Evolutionary conservation across 331 rosid species (phyloP).

Genomic region (Dryas integrifolia): DNA sequence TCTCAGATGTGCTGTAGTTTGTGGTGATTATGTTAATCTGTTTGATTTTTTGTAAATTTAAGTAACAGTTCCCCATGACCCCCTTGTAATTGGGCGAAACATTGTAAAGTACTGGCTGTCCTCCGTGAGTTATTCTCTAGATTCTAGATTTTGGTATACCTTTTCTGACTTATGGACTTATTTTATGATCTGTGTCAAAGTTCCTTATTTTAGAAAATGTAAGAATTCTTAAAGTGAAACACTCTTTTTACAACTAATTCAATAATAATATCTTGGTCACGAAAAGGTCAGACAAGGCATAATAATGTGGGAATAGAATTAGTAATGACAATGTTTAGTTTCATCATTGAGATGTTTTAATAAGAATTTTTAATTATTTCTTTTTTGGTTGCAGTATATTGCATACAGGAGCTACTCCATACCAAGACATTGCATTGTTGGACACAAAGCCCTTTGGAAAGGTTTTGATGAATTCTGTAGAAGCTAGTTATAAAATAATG

Average conservation of each 20-base stretch:
- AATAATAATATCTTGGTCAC: slow-evolving; percentile 29
- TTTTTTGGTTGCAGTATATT: slow-evolving; percentile 56
- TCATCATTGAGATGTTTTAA: slow-evolving; percentile 2
- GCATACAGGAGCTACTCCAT: slow-evolving; percentile 89
- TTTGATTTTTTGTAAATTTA: no score
- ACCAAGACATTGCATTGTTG: slow-evolving; percentile 88
- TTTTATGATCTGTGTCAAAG: slow-evolving; percentile 1
- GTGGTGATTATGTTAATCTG: no score
- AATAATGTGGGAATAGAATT: slow-evolving; percentile 15
- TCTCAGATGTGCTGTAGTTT: no score
- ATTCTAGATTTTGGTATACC: neutral
- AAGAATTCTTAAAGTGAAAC: slow-evolving; percentile 32
- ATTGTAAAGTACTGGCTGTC: neutral
- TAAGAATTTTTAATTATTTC: neutral
- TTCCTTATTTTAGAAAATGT: slow-evolving; percentile 8
- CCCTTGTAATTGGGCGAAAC: no score
- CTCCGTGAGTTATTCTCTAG: neutral
- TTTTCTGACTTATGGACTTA: slow-evolving; percentile 4
- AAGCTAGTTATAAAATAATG: neutral
- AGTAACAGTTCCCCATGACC: no score
- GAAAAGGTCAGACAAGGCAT: slow-evolving; percentile 54
- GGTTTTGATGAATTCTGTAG: slow-evolving; percentile 32
- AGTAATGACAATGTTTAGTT: slow-evolving; percentile 18
- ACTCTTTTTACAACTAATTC: slow-evolving; percentile 22
- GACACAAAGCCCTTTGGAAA: slow-evolving; percentile 98